Percentiles rank a stretch among this genome's conserved stretches.
These are phyloP conservation scores for Schrenkiella parvula DNA, from an alignment of 345 rosid species.

Conservation along the genomic window DNA sequence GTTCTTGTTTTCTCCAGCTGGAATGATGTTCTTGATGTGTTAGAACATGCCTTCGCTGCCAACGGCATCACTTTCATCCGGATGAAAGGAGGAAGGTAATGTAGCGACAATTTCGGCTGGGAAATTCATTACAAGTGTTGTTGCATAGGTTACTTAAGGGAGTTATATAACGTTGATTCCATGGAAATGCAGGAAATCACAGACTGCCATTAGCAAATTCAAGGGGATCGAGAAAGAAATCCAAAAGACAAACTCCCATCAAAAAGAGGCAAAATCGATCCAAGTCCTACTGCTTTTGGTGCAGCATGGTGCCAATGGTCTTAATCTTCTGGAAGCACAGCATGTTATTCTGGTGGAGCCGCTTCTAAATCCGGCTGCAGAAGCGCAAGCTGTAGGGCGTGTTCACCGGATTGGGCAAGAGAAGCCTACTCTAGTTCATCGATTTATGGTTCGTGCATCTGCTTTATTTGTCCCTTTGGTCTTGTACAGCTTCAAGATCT, in stretches of 20 bases:
- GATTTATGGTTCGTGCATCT: slow-evolving; percentile 61
- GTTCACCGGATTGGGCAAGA: slow-evolving; percentile 93
- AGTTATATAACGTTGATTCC: slow-evolving; percentile 4
- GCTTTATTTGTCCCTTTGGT: not conserved
- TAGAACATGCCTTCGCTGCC: slow-evolving; percentile 76
- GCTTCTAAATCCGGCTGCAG: slow-evolving; percentile 89
- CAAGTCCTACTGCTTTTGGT: slow-evolving; percentile 82
- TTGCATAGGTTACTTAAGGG: not conserved
- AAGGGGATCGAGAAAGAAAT: slow-evolving; percentile 37
- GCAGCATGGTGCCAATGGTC: slow-evolving; percentile 97
- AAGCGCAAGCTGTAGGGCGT: slow-evolving; percentile 94
- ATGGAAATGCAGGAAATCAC: slow-evolving; percentile 64
- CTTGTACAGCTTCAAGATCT: not conserved
- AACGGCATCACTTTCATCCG: slow-evolving; percentile 64
- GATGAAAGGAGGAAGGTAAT: slow-evolving; percentile 97
- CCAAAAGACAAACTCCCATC: slow-evolving; percentile 24
- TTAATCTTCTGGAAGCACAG: slow-evolving; percentile 91
- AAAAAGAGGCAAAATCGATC: slow-evolving; percentile 36
- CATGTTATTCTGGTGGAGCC: slow-evolving; percentile 96
- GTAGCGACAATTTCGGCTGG: not conserved
- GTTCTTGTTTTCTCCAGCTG: slow-evolving; percentile 96
- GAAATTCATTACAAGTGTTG: not conserved
- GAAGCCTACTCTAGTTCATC: slow-evolving; percentile 75
- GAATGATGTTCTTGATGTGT: slow-evolving; percentile 97
- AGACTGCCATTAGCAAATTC: slow-evolving; percentile 73